Percentiles rank a stretch among this genome's conserved stretches.
Conservation (phyloP, 306 rosid genomes). For the Macrotyloma uniflorum region DNA sequence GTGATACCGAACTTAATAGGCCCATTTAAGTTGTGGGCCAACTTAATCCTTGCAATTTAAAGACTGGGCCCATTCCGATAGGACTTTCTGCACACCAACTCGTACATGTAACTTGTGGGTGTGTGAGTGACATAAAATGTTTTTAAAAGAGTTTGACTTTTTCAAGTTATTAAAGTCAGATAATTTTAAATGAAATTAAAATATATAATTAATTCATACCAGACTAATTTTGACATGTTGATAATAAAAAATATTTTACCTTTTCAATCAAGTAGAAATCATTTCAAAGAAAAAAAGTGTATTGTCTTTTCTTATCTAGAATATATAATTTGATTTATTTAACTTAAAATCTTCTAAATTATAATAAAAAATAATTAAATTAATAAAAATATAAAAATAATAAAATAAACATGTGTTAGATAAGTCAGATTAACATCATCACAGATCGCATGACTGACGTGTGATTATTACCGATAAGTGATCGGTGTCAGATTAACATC, state of each 20-base stretch:
- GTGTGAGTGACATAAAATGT: background rate
- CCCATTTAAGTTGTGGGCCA: slow-evolving; percentile 6
- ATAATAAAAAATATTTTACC: background rate
- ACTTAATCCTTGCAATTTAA: background rate
- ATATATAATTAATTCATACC: background rate
- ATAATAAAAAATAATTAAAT: no score
- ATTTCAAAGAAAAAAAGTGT: background rate
- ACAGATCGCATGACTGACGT: no score
- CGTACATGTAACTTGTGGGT: background rate
- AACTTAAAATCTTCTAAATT: no score
- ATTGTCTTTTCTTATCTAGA: no score
- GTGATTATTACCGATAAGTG: no score
- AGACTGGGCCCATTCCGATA: background rate
- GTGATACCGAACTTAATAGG: background rate
- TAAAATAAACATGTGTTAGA: no score
- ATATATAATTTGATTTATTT: no score
- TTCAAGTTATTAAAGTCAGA: background rate
- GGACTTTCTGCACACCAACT: background rate
- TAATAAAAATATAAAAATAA: no score
- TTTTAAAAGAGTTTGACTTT: background rate
- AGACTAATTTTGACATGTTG: background rate
- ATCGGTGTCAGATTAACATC: no score
- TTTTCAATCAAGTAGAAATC: background rate
- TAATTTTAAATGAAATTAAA: background rate
- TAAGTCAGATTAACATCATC: no score